Conservation (phyloP, 2,329 filamentous ascomycete species). For the Endoconidiophora laricicola region DNA sequence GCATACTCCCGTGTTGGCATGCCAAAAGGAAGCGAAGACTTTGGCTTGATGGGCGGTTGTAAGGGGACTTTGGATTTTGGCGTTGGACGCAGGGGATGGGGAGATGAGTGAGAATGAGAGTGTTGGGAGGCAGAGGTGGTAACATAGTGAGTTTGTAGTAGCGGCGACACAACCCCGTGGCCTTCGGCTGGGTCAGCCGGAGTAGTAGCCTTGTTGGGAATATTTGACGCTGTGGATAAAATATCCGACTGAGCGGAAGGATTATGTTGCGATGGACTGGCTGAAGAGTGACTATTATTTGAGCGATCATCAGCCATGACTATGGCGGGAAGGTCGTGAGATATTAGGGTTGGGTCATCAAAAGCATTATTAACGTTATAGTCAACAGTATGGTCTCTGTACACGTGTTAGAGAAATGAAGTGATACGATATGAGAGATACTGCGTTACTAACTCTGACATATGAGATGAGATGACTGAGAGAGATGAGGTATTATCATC, state of each 20-base stretch:
- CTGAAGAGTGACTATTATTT: slow-evolving; percentile 1
- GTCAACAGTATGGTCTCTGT: neutral
- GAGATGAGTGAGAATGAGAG: neutral
- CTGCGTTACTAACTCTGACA: neutral
- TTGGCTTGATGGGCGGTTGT: slow-evolving; percentile 29
- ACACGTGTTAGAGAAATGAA: neutral
- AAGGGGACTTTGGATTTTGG: neutral
- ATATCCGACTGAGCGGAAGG: slow-evolving; percentile 39
- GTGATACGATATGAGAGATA: neutral
- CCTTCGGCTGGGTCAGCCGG: slow-evolving; percentile 29
- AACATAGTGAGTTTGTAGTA: neutral
- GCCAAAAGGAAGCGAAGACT: slow-evolving; percentile 66
- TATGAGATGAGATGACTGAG: neutral
- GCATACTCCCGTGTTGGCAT: slow-evolving; percentile 64
- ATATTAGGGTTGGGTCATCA: neutral
- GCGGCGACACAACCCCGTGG: neutral
- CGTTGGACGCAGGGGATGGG: neutral
- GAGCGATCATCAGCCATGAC: neutral
- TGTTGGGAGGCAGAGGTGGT: neutral
- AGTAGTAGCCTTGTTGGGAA: slow-evolving; percentile 48
- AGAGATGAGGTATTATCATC: slow-evolving; percentile 2
- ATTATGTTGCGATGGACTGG: slow-evolving; percentile 28
- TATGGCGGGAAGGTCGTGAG: slow-evolving; percentile 1
- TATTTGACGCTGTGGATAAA: slow-evolving; percentile 35
- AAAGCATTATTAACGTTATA: neutral